Evolutionary conservation across 2,329 filamentous ascomycete species (phyloP).

Genomic region (Pseudocercospora fijiensis): DNA sequence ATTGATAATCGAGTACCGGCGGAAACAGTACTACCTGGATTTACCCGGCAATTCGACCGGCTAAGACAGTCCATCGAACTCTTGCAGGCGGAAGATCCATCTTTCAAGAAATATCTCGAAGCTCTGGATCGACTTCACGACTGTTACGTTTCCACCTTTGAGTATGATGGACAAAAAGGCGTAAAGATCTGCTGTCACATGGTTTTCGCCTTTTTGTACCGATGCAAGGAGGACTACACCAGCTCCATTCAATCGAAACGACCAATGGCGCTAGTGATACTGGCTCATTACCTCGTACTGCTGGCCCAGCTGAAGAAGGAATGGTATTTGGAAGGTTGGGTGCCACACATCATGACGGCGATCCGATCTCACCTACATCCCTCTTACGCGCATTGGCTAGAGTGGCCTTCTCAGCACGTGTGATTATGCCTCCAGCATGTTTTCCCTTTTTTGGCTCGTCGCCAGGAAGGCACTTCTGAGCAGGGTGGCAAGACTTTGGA

Average conservation of each 20-base stretch:
- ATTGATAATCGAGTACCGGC: conserved; percentile 6
- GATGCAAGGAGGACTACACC: conserved; percentile 19
- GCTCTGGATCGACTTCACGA: conserved; percentile 17
- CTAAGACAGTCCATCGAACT: conserved; percentile 17
- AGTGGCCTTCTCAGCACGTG: conserved; percentile 14
- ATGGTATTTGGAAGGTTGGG: conserved; percentile 26
- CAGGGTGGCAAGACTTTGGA: not conserved
- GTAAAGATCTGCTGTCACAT: conserved; percentile 10
- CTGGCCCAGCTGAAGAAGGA: conserved; percentile 15
- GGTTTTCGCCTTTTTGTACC: conserved; percentile 23
- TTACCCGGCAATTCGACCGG: conserved; percentile 7
- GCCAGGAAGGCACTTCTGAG: not conserved
- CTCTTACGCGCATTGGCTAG: conserved; percentile 20
- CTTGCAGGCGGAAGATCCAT: conserved; percentile 19
- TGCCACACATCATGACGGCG: conserved; percentile 18
- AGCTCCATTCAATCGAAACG: conserved; percentile 15
- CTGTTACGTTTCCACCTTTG: conserved; percentile 13
- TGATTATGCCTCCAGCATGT: not conserved
- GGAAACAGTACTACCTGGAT: conserved; percentile 14
- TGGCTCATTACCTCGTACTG: conserved; percentile 21
- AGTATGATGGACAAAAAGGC: not conserved
- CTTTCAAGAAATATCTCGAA: conserved; percentile 20
- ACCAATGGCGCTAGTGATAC: conserved; percentile 23
- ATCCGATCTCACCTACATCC: conserved; percentile 19
- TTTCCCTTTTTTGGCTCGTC: not conserved